A percentile compares a stretch with the other conserved stretches of the same genome.
phyloP scores from a whole-genome alignment of 139 green algal species.

The Ulvella scutata region DNA sequence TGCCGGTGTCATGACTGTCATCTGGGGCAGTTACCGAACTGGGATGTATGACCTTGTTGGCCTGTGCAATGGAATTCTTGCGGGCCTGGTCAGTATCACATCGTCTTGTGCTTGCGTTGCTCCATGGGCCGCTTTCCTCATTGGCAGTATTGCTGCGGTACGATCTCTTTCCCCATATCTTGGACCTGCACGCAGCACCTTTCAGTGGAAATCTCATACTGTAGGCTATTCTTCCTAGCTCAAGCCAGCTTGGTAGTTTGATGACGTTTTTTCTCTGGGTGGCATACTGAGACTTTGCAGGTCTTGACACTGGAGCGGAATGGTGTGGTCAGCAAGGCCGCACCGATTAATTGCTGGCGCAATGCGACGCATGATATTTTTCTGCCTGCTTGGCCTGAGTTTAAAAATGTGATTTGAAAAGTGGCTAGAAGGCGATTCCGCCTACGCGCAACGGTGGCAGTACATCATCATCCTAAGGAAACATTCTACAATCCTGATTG shows the following conservation, averaged over 20 bases:
- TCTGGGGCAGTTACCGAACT: conserved; percentile 16
- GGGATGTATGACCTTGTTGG: conserved; percentile 56
- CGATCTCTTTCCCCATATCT: conserved; percentile 33
- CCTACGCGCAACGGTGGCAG: no score
- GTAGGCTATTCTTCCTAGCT: neutral
- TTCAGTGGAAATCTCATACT: conserved; percentile 1
- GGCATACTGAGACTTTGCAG: no score
- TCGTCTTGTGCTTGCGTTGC: conserved; percentile 45
- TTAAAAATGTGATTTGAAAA: no score
- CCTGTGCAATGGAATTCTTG: conserved; percentile 64
- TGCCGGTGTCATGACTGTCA: conserved; percentile 31
- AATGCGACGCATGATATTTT: no score
- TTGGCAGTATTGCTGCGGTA: conserved; percentile 40
- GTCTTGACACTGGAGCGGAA: no score
- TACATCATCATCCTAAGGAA: no score
- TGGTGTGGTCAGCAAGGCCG: no score
- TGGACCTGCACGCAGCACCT: conserved; percentile 23
- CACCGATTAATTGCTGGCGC: no score
- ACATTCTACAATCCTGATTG: no score
- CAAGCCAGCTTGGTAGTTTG: neutral
- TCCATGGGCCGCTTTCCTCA: conserved; percentile 69
- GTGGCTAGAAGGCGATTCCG: no score
- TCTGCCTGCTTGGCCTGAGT: no score
- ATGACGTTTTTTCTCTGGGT: no score
- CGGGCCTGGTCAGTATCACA: conserved; percentile 66